Conservation (phyloP, 2,329 filamentous ascomycete genomes). For the Penicillium sp. region DNA sequence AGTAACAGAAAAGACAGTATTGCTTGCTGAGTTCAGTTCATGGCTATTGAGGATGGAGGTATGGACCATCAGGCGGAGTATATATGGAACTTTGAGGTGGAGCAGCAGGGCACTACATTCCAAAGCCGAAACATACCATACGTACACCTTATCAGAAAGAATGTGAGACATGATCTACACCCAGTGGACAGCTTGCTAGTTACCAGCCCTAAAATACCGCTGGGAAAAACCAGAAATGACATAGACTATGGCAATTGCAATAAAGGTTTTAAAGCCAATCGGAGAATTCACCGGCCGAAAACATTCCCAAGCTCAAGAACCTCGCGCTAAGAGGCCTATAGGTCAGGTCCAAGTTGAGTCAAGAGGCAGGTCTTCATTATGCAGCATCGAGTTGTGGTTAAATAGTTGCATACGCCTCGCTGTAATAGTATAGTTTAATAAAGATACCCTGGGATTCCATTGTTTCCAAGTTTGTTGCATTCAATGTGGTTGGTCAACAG, state of each 20-base stretch:
- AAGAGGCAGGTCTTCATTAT: background rate
- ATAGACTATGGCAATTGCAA: background rate
- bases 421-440: too few species aligned
- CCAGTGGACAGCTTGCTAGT: slow-evolving; percentile 6
- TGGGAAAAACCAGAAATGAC: background rate
- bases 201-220: background rate
- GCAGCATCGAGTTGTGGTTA: too few species aligned
- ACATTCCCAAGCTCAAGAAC: background rate
- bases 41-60: background rate
- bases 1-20: background rate
- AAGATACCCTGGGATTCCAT: background rate
- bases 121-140: slow-evolving; percentile 13
- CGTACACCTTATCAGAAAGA: slow-evolving; percentile 18
- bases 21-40: too few species aligned
- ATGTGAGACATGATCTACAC: slow-evolving; percentile 7
- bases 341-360: background rate
- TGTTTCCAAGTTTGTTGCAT: background rate
- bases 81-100: background rate
- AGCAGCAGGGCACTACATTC: slow-evolving; percentile 14
- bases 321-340: background rate
- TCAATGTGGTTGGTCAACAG: too few species aligned
- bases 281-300: background rate
- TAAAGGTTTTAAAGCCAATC: fast-evolving
- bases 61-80: background rate
- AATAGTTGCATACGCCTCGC: too few species aligned